Evolutionary conservation across 768 basidiomycete species (phyloP), one percentile per base, ranked within the genome.

Genomic region (Phallus indusiatus): DNA sequence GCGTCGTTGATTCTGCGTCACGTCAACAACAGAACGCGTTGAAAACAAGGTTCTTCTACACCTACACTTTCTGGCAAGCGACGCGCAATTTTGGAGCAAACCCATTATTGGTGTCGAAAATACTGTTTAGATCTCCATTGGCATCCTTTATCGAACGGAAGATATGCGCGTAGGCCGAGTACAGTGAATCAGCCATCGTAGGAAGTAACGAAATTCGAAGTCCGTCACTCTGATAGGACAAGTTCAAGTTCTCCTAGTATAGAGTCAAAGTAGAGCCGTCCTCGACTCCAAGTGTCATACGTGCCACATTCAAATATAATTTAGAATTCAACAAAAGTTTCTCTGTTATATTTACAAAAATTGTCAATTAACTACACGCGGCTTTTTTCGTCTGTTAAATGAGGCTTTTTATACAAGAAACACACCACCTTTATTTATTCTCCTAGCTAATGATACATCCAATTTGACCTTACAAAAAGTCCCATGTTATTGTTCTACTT

Each of bases 91-190:
- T 77, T 0, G 88, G 86, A 12, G 88, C 86, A 69, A 87, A 87
- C 0, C 88, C 88, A 0, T 74, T 75, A 2, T 82, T 76, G 20
- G 85, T 85, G 60, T 88, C 77, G 7, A 90, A 75, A 8, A 90
- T 70, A 17, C 76, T 75, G 20, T 74, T 78, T 8, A 89, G 72
- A 68, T 88, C 84, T 54, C 77, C 73, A 57, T 75, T 74, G 62
- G 64, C 57, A 8, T 78, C 75, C 57, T 77, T 74, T 62, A 75
- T 69, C 1, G 79, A 70, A 71, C 88, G 85, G 10, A 88, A 78
- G 16, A 86, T 84, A 60, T 88, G 81, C 2, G 87, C 87, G 65
- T 79, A 87, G 9, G 82, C 76, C n/a, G 75, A 74, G 65, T 83
- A 88, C 11, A 88, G 75, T 8, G 74, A 67, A 17, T 81, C 76